Evolutionary conservation across 768 basidiomycete genomes (phyloP), one percentile per base, ranked within the genome.

Genomic region (Rhizopogon roseolus): DNA sequence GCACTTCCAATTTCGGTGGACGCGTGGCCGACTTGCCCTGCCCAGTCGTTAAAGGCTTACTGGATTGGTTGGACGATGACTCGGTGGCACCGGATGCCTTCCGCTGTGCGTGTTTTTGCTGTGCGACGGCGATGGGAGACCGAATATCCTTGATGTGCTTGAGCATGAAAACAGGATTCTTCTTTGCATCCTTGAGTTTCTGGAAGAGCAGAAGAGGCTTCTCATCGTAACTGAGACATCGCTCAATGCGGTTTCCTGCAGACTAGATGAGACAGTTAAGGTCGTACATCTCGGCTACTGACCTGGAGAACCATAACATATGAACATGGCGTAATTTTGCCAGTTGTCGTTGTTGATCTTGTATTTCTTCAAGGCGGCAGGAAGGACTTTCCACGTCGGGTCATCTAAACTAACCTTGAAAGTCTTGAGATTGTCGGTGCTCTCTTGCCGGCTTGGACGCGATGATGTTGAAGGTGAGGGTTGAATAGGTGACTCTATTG

Each of bases 241-340:
- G 86, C 69, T 99, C 97, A 71, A 85, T 84, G 22, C 86, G 84
- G 62, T 84, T 85, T 54, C 82, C 85, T 88, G 57, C 5, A 22
- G 45, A 27, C 44, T 6, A 10, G 25, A 41, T 16, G 41, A 6
- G 40, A 14, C 57, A 34, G 39, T 54, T 25, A 25, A 44, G 19
- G 3, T 44, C 19, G 28, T 10, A 16, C 41, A 34, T 22, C 10
- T 34, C 7, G 13, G 3, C 5, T 19, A 64, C 81, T 61, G 65
- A 93, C 95, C 93, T 50, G 93, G 77, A 50, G 88, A 86, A 10
- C 95, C 96, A 69, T 96, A 98, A 62, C 96, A 98, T 56, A 99
- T 98, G 73, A 99, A 99, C 88, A 99, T 90, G 28, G 97, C 97
- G 73, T 98, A 99, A 63, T 93, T 91, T 75, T 93, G 88, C 97